A percentile compares a stretch with the other conserved stretches of the same genome.
Conservation (phyloP, 768 basidiomycete genomes). For the Boletus coccyginus region DNA sequence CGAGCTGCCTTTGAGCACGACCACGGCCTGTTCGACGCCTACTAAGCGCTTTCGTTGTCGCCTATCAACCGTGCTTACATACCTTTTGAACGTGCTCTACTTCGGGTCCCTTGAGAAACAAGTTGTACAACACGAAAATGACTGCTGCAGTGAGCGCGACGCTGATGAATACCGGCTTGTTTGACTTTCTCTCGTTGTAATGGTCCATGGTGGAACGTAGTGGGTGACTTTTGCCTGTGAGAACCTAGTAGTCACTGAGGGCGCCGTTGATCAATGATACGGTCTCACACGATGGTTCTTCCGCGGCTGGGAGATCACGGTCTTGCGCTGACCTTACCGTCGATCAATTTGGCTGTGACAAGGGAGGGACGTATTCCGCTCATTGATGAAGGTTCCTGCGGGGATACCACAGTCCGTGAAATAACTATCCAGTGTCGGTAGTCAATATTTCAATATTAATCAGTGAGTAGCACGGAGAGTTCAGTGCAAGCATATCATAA, state of each 20-base stretch:
- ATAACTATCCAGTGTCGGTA: too few relatives aligned
- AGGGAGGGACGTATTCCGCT: not conserved
- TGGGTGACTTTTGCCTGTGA: not conserved
- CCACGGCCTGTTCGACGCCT: slow-evolving; percentile 44
- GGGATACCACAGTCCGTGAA: too few relatives aligned
- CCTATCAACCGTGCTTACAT: not conserved
- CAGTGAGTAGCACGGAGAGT: not conserved
- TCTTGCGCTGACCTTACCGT: too few relatives aligned
- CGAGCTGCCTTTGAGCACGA: slow-evolving; percentile 60
- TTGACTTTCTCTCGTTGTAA: slow-evolving; percentile 21
- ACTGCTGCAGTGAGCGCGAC: slow-evolving; percentile 6
- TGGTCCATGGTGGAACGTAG: slow-evolving; percentile 17
- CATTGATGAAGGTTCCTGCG: too few relatives aligned
- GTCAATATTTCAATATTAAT: not conserved
- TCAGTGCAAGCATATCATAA: slow-evolving; percentile 18
- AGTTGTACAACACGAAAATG: slow-evolving; percentile 20
- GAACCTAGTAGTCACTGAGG: not conserved
- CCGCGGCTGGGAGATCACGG: not conserved
- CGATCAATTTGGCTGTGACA: too few relatives aligned
- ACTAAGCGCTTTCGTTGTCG: not conserved
- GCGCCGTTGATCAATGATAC: too few relatives aligned
- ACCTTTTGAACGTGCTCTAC: slow-evolving; percentile 24
- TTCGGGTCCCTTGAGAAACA: slow-evolving; percentile 19
- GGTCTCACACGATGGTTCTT: not conserved
- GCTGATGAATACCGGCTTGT: slow-evolving; percentile 15